Evolutionary conservation across 2,329 filamentous ascomycete genomes (phyloP).

Genomic region (Aspergillus fumigatus): DNA sequence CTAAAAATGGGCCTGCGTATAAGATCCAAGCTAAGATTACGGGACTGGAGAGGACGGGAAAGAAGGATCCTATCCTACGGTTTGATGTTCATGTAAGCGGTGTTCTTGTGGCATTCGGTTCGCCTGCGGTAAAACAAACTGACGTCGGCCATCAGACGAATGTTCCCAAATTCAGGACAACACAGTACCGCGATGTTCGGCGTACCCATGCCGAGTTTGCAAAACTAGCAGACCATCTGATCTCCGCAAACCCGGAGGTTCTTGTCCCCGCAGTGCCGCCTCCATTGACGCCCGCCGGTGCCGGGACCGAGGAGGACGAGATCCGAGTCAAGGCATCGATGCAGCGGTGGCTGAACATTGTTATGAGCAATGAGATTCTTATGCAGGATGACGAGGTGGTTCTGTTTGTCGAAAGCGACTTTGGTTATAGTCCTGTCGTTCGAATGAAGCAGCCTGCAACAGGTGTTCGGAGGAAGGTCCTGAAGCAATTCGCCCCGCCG

Average conservation of each 20-base stretch:
- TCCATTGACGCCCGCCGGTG: slow-evolving; percentile 88
- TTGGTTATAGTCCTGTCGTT: slow-evolving; percentile 93
- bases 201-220: slow-evolving; percentile 93
- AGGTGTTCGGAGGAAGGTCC: slow-evolving; percentile 85
- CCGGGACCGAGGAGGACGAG: slow-evolving; percentile 95
- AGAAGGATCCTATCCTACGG: slow-evolving; percentile 89
- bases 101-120: not conserved
- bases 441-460: slow-evolving; percentile 96
- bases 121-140: slow-evolving; percentile 4
- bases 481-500: slow-evolving; percentile 97
- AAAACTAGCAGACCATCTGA: slow-evolving; percentile 92
- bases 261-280: slow-evolving; percentile 91
- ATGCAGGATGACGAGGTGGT: slow-evolving; percentile 97
- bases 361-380: slow-evolving; percentile 86
- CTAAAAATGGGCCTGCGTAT: slow-evolving; percentile 60
- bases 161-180: slow-evolving; percentile 95
- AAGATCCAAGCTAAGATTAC: slow-evolving; percentile 94
- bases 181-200: slow-evolving; percentile 95
- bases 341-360: slow-evolving; percentile 92
- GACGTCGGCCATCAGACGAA: slow-evolving; percentile 65
- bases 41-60: slow-evolving; percentile 82
- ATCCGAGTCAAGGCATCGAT: slow-evolving; percentile 78
- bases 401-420: slow-evolving; percentile 98
- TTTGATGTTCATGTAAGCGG: slow-evolving; percentile 90
- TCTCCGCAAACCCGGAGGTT: slow-evolving; percentile 95